These are phyloP conservation scores for Saraca asoca DNA, from an alignment of 331 rosid species.

Conservation along the genomic window DNA sequence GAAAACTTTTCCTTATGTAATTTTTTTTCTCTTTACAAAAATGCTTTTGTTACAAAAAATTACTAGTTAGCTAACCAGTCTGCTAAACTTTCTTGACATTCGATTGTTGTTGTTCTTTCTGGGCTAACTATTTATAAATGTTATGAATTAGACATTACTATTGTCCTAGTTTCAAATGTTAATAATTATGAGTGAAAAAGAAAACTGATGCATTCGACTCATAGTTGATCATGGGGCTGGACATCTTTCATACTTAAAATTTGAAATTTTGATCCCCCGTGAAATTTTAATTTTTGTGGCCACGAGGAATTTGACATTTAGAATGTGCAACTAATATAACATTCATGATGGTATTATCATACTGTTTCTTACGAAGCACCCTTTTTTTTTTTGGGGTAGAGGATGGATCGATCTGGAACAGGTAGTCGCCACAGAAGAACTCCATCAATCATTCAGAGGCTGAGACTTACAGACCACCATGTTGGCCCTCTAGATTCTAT, in stretches of 20 bases:
- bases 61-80: neutral
- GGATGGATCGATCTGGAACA: conserved; percentile 90
- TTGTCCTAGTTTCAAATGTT: too few relatives aligned
- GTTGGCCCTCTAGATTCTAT: conserved; percentile 63
- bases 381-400: conserved; percentile 36
- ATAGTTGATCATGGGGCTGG: too few relatives aligned
- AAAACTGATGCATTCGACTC: too few relatives aligned
- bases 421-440: conserved; percentile 83
- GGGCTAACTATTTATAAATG: neutral
- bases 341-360: conserved; percentile 3
- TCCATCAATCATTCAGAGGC: conserved; percentile 66
- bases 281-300: neutral
- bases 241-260: neutral
- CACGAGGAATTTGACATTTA: neutral
- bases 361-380: conserved; percentile 5
- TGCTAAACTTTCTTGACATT: neutral
- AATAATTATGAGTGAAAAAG: too few relatives aligned
- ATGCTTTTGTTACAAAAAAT: neutral
- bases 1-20: neutral
- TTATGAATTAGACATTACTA: neutral
- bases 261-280: conserved; percentile 13
- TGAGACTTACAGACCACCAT: conserved; percentile 58
- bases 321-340: neutral
- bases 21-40: too few relatives aligned
- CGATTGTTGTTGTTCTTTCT: neutral